A percentile compares a stretch with the other conserved stretches of the same genome.
Evolutionary conservation across 768 basidiomycete genomes (phyloP).

Genomic region (Rhizopogon sp.): DNA sequence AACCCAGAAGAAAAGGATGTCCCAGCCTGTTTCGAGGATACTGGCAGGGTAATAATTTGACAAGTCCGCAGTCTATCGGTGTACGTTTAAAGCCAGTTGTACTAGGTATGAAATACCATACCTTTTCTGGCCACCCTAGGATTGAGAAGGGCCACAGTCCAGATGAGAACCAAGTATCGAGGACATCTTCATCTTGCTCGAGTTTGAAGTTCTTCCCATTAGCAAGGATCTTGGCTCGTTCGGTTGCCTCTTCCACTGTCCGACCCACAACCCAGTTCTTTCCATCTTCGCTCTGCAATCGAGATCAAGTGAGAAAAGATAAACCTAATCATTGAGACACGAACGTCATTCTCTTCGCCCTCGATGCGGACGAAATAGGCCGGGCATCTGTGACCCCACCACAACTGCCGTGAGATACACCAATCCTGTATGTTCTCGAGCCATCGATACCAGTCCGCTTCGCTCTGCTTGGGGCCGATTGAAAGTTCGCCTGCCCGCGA

Average conservation of each 20-base stretch:
- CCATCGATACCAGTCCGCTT: slow-evolving; percentile 96
- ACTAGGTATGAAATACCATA: slow-evolving; percentile 18
- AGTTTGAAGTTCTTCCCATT: slow-evolving; percentile 64
- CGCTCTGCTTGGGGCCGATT: slow-evolving; percentile 81
- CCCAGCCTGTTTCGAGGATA: slow-evolving; percentile 98
- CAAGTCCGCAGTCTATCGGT: slow-evolving; percentile 64
- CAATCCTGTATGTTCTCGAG: slow-evolving; percentile 94
- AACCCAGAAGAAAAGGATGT: slow-evolving; percentile 99
- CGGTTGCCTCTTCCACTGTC: slow-evolving; percentile 67
- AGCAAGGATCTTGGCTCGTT: slow-evolving; percentile 67
- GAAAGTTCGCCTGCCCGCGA: slow-evolving; percentile 82
- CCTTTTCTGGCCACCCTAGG: slow-evolving; percentile 96
- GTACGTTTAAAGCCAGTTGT: slow-evolving; percentile 2
- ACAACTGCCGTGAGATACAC: slow-evolving; percentile 98
- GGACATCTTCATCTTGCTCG: slow-evolving; percentile 93
- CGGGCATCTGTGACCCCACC: slow-evolving; percentile 98
- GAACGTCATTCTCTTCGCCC: slow-evolving; percentile 63
- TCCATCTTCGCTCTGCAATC: slow-evolving; percentile 53
- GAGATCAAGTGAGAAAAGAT: neutral
- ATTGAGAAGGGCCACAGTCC: slow-evolving; percentile 97
- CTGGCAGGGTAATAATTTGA: slow-evolving; percentile 82
- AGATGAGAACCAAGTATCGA: slow-evolving; percentile 99
- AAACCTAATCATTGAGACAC: slow-evolving; percentile 13
- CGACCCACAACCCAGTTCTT: slow-evolving; percentile 92
- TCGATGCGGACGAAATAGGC: slow-evolving; percentile 90